Base-by-base conservation (phyloP, 2,329 filamentous ascomycete species). In the Fusarium sp. region DNA sequence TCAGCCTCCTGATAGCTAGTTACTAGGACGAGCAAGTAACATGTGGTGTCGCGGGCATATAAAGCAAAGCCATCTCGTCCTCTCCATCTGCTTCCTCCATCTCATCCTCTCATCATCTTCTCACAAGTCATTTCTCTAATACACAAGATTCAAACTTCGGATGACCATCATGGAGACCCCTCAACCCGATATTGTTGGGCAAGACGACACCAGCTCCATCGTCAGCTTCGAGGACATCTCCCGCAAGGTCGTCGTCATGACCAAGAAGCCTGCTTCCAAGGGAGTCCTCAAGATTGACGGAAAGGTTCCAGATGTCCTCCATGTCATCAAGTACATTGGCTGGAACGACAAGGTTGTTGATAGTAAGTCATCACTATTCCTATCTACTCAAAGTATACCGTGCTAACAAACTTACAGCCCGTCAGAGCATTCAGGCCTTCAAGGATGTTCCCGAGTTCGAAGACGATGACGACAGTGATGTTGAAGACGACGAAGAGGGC, bases 221-320 rank as follows among this genome's bases (percentile, higher is more conserved):
- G 72, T 37, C 25, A 79, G 76, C 65, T 79, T 78, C 50, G 77
- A 79, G 35, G 63, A 77, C 9, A 27, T 77, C 14, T 56, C 45
- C 37, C 35, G 32, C 14, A 38, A 67, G 25, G 25, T 40, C 10
- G 25, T 40, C 10, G 22, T 30, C 33, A 57, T 50, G 58, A 32
- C 27, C 33, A 52, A 27, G 22, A 58, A 57, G 35, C 50, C 66
- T 45, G 17, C 12, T 7, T 52, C 59, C 11, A 67, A 64, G 54
- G 60, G 69, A 15, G 57, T 66, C 10, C 72, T 80, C 33, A 79
- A 74, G 66, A 68, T 82, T 25, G 76, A 82, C n/a, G 80, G 80
- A 66, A 82, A 82, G n/a, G 79, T 82, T 9, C 83, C 84, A 4
- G 82, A 86, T 45, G 77, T 87, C 15, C 79, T 84, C 54, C 85